These are phyloP conservation scores for Moesziomyces antarcticus DNA, from an alignment of 1,284 basidiomycete genomes.

Conservation along the genomic window DNA sequence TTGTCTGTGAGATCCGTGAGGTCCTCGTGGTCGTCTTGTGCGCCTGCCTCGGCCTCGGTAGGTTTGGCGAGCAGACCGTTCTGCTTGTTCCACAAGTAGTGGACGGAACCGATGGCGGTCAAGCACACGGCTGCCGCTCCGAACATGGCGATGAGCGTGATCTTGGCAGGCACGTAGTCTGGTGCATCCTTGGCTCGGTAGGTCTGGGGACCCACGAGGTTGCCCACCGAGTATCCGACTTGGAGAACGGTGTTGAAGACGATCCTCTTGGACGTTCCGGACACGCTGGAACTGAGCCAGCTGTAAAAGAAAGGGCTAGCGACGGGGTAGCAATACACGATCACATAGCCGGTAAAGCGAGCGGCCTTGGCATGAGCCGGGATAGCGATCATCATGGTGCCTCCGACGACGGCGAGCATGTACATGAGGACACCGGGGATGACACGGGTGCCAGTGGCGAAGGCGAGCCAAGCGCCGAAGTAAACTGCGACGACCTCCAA, in stretches of 20 bases:
- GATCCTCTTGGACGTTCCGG: constrained; percentile 63
- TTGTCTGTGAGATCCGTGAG: constrained; percentile 65
- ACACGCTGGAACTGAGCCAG: constrained; percentile 44
- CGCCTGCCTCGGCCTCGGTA: constrained; percentile 2
- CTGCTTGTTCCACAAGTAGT: constrained; percentile 58
- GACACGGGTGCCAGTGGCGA: constrained; percentile 38
- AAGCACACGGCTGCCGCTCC: constrained; percentile 44
- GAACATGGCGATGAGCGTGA: constrained; percentile 62
- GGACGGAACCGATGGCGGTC: constrained; percentile 35
- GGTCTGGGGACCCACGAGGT: constrained; percentile 62
- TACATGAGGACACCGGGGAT: constrained; percentile 58
- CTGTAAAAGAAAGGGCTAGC: constrained; percentile 47
- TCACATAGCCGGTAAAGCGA: constrained; percentile 29
- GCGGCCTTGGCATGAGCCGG: constrained; percentile 20
- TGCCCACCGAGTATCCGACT: constrained; percentile 59
- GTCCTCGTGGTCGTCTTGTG: constrained; percentile 36
- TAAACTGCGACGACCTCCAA: constrained; percentile 56
- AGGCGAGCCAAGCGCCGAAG: constrained; percentile 50
- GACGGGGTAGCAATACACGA: constrained; percentile 31
- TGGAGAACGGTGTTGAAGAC: constrained; percentile 58
- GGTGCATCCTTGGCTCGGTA: constrained; percentile 50
- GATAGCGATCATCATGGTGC: constrained; percentile 52
- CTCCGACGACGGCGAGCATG: constrained; percentile 53
- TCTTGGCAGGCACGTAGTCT: constrained; percentile 61
- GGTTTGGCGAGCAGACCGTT: constrained; percentile 7